Evolutionary conservation across 805 yeast genomes (phyloP), one percentile per base, ranked within the genome.

Genomic region (Saccharomycopsis sp.): DNA sequence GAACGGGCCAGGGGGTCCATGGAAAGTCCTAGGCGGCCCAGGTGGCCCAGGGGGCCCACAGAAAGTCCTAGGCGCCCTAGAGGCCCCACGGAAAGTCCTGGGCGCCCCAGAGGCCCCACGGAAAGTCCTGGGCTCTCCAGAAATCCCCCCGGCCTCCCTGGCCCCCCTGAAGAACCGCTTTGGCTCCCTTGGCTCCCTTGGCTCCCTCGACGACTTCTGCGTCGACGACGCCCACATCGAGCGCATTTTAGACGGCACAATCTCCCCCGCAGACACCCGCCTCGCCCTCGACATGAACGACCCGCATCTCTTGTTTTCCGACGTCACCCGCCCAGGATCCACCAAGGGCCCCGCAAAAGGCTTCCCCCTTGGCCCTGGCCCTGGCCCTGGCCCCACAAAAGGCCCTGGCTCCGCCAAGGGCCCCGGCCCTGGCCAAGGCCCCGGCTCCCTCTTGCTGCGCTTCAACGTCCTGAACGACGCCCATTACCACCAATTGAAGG

Each of bases 381-480:
- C n/a, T n/a, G n/a, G n/a, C n/a, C n/a, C n/a, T n/a, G n/a, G n/a
- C n/a, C n/a, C n/a, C n/a, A n/a, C n/a, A n/a, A n/a, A n/a, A n/a
- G n/a, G n/a, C n/a, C n/a, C n/a, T n/a, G n/a, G n/a, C n/a, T n/a
- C n/a, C n/a, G n/a, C n/a, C n/a, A n/a, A n/a, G n/a, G n/a, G n/a
- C n/a, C n/a, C n/a, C n/a, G n/a, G n/a, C n/a, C n/a, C n/a, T n/a
- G 57, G 78, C 83, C 1, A 51, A 65, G 2, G 71, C 81, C 4
- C 87, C 91, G 2, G 70, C 77, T 67, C 75, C 29, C 65, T 89
- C 20, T 77, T 79, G 41, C 69, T 77, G 59, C 85, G 87, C 63
- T 90, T 87, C 71, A 87, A 89, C 68, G 79, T 92, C 46, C 91
- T 97, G 5, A 94, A 94, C 71, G 99, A 94, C 70, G 79, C 81